These are phyloP conservation scores for Penicillium paneum DNA, from an alignment of 2,329 filamentous ascomycete genomes.

Conservation along the genomic window DNA sequence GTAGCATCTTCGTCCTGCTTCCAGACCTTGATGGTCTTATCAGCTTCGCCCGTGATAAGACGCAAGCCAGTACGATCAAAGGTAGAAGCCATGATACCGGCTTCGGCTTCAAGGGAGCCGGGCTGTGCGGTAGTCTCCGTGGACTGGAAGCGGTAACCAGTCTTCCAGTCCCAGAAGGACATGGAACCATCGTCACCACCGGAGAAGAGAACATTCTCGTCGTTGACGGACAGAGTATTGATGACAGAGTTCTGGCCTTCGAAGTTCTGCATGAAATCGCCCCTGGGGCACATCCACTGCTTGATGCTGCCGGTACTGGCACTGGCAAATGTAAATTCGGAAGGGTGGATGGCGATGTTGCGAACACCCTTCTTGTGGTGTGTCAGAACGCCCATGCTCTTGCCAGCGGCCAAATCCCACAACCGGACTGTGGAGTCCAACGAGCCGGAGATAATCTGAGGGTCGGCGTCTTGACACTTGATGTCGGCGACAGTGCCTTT, in stretches of 20 bases:
- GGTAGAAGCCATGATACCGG: slow-evolving; percentile 88
- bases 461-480: slow-evolving; percentile 92
- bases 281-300: slow-evolving; percentile 98
- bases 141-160: slow-evolving; percentile 84
- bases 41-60: slow-evolving; percentile 89
- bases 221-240: slow-evolving; percentile 89
- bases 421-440: slow-evolving; percentile 86
- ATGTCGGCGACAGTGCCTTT: slow-evolving; percentile 86
- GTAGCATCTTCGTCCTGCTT: slow-evolving; percentile 89
- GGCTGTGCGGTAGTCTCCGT: slow-evolving; percentile 91
- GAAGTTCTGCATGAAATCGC: slow-evolving; percentile 98
- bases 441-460: slow-evolving; percentile 90
- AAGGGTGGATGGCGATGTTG: slow-evolving; percentile 76
- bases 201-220: slow-evolving; percentile 91
- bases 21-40: slow-evolving; percentile 99
- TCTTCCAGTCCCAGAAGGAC: slow-evolving; percentile 99
- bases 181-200: slow-evolving; percentile 95
- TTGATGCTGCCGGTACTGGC: slow-evolving; percentile 93
- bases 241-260: slow-evolving; percentile 95
- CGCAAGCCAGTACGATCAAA: slow-evolving; percentile 87
- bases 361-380: slow-evolving; percentile 98
- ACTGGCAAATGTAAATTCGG: slow-evolving; percentile 93
- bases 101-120: slow-evolving; percentile 88
- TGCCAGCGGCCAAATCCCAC: slow-evolving; percentile 94
- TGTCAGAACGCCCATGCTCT: slow-evolving; percentile 91